Conservation (phyloP, 495 filamentous ascomycete species). For the Rhypophila decipiens region DNA sequence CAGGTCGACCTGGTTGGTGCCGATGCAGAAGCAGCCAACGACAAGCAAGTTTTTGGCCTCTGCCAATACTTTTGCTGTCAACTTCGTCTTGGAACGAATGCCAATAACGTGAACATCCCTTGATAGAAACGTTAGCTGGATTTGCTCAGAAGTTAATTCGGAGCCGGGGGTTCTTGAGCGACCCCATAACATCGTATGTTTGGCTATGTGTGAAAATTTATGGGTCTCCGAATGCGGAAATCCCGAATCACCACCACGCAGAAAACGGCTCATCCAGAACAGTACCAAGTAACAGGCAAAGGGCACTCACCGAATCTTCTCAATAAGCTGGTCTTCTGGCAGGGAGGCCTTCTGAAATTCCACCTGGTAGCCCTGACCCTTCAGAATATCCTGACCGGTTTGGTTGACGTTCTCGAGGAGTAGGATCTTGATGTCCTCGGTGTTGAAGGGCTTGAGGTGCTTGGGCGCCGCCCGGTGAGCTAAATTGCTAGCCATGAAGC, state of each 20-base stretch:
- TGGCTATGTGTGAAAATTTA: conserved; percentile 2
- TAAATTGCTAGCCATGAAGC: conserved; percentile 24
- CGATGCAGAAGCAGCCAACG: conserved; percentile 98
- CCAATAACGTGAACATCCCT: conserved; percentile 97
- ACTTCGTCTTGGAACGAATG: conserved; percentile 95
- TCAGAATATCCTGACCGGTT: conserved; percentile 76
- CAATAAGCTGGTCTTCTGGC: conserved; percentile 86
- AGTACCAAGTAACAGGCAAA: too few species aligned
- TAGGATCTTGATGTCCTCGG: conserved; percentile 91
- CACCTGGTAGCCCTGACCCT: conserved; percentile 88
- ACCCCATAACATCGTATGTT: too few species aligned
- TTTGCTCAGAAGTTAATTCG: not conserved
- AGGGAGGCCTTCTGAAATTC: conserved; percentile 84
- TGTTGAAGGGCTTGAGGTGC: conserved; percentile 91
- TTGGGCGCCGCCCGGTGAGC: conserved; percentile 43
- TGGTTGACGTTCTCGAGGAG: conserved; percentile 94
- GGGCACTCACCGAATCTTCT: conserved; percentile 91
- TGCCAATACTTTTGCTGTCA: conserved; percentile 75
- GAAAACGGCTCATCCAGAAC: too few species aligned
- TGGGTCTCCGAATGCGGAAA: conserved; percentile 18
- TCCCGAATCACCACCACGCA: not conserved
- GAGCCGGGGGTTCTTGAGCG: too few species aligned
- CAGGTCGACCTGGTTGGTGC: conserved; percentile 96
- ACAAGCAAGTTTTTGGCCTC: conserved; percentile 93
- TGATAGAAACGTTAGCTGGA: not conserved